These are phyloP conservation scores for Colletotrichum higginsianum DNA, from an alignment of 2,329 filamentous ascomycete genomes.

Conservation along the genomic window DNA sequence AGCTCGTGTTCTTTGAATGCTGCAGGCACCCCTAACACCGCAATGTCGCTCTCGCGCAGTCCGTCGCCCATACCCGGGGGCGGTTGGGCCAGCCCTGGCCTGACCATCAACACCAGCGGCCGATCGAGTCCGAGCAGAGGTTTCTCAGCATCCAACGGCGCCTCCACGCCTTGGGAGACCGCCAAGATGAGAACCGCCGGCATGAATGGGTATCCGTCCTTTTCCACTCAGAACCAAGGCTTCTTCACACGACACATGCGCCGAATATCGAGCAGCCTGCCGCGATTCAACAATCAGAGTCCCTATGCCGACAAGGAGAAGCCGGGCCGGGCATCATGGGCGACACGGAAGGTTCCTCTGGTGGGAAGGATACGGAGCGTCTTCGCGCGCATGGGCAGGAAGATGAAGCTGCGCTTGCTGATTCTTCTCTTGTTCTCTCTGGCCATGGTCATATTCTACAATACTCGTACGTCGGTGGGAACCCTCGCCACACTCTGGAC, in stretches of 20 bases:
- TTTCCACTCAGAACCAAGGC: conserved; percentile 84
- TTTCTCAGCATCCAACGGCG: conserved; percentile 66
- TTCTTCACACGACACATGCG: conserved; percentile 91
- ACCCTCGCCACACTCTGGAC: conserved; percentile 24
- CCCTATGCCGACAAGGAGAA: conserved; percentile 86
- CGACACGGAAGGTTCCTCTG: conserved; percentile 61
- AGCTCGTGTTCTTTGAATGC: conserved; percentile 39
- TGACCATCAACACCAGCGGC: conserved; percentile 79
- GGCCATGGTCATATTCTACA: conserved; percentile 76
- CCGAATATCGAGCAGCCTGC: conserved; percentile 83
- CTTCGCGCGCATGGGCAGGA: conserved; percentile 71
- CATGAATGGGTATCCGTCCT: conserved; percentile 82
- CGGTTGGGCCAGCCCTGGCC: conserved; percentile 89
- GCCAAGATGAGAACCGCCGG: conserved; percentile 83
- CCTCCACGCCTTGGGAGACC: conserved; percentile 83
- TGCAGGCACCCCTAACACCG: conserved; percentile 68
- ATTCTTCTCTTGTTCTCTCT: conserved; percentile 73
- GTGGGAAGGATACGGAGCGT: conserved; percentile 63
- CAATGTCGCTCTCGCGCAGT: conserved; percentile 90
- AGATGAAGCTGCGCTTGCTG: conserved; percentile 74
- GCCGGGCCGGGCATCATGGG: conserved; percentile 71
- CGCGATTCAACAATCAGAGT: conserved; percentile 73
- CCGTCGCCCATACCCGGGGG: conserved; percentile 88
- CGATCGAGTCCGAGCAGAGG: conserved; percentile 75
- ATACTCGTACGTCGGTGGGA: conserved; percentile 74